These are phyloP conservation scores for Leucocoprinus sp. DNA, from an alignment of 768 basidiomycete species.

Conservation along the genomic window DNA sequence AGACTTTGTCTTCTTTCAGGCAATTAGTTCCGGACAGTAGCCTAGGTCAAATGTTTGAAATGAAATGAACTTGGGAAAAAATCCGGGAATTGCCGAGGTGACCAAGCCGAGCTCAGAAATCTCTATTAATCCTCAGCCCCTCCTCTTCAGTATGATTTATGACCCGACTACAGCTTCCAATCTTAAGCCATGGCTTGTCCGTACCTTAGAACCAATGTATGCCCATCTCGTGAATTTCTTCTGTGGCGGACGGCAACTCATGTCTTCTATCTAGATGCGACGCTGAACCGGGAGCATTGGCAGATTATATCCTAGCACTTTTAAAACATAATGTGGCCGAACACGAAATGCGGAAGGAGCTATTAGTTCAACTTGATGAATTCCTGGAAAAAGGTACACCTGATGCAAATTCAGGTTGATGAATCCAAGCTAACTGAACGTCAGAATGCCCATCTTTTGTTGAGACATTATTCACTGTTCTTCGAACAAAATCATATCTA, in stretches of 20 bases:
- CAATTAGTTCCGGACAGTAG: too few species aligned
- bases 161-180: conserved; percentile 55
- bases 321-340: conserved; percentile 86
- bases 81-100: conserved; percentile 11
- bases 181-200: conserved; percentile 84
- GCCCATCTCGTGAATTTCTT: conserved; percentile 18
- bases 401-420: conserved; percentile 6
- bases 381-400: conserved; percentile 83
- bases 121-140: background rate
- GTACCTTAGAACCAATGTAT: conserved; percentile 87
- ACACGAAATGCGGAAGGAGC: conserved; percentile 71
- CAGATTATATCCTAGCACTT: conserved; percentile 90
- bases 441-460: conserved; percentile 71
- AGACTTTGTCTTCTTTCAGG: too few species aligned
- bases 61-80: background rate
- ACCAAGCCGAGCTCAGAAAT: conserved; percentile 7
- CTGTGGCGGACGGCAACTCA: conserved; percentile 13
- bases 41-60: background rate
- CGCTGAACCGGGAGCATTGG: conserved; percentile 88
- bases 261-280: conserved; percentile 61
- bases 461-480: conserved; percentile 75
- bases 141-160: conserved; percentile 44
- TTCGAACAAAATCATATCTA: conserved; percentile 80
- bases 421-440: background rate
- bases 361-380: conserved; percentile 73